Conservation (phyloP, 352 stramenopile species). For the Phytophthora cactorum region DNA sequence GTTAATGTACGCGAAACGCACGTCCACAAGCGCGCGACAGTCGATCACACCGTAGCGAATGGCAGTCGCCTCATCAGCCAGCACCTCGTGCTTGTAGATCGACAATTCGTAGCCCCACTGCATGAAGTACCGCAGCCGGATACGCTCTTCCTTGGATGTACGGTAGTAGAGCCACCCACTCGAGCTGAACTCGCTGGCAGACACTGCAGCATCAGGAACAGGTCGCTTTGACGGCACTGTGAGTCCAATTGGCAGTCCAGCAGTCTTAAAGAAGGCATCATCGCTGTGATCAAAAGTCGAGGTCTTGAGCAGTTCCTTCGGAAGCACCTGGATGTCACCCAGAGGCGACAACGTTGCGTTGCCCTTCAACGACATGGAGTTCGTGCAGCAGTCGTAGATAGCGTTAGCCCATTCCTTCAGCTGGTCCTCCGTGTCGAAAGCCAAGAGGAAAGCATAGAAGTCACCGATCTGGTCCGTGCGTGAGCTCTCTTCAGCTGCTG, state of each 20-base stretch:
- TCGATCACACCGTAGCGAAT: constrained; percentile 91
- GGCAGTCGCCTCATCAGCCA: constrained; percentile 73
- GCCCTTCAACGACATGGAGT: constrained; percentile 86
- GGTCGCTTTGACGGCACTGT: constrained; percentile 22
- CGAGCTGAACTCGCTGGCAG: constrained; percentile 61
- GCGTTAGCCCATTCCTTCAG: constrained; percentile 76
- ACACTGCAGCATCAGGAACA: constrained; percentile 21
- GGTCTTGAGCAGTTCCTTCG: constrained; percentile 86
- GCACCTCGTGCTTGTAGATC: constrained; percentile 91
- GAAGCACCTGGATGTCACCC: constrained; percentile 80
- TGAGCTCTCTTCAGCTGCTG: constrained; percentile 58
- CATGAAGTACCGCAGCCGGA: constrained; percentile 87
- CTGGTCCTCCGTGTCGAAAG: constrained; percentile 78
- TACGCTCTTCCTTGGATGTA: constrained; percentile 81
- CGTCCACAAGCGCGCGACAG: constrained; percentile 80
- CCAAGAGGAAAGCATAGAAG: constrained; percentile 80
- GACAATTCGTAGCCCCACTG: constrained; percentile 89
- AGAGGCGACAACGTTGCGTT: constrained; percentile 65
- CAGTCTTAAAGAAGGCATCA: constrained; percentile 40
- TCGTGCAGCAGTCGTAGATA: constrained; percentile 89
- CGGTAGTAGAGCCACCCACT: constrained; percentile 89
- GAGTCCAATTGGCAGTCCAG: constrained; percentile 31
- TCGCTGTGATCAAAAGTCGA: constrained; percentile 72
- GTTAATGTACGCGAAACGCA: constrained; percentile 86
- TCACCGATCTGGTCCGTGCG: constrained; percentile 75